Evolutionary conservation across 768 basidiomycete genomes (phyloP).

Genomic region (Paxillus rubicundulus): DNA sequence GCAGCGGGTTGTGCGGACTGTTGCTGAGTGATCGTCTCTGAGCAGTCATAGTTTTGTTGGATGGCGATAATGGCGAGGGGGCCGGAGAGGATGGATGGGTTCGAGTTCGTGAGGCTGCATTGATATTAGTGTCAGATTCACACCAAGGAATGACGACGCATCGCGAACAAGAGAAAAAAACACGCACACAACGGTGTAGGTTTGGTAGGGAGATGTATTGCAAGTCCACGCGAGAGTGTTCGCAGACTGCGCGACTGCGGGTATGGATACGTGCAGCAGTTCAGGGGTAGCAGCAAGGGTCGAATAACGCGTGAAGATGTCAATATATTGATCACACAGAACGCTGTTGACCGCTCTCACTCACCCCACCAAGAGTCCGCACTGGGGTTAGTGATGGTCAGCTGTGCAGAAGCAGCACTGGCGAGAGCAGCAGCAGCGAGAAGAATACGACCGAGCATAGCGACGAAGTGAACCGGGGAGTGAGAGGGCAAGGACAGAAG

Average conservation of each 20-base stretch:
- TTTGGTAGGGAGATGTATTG: slow-evolving; percentile 32
- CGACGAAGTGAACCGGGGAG: not conserved
- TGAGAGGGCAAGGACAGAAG: slow-evolving; percentile 11
- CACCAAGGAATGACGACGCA: slow-evolving; percentile 2
- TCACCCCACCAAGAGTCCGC: slow-evolving; percentile 59
- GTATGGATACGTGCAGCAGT: too few relatives aligned
- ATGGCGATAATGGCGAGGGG: slow-evolving; percentile 45
- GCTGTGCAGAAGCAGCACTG: slow-evolving; percentile 39
- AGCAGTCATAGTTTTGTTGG: slow-evolving; percentile 59
- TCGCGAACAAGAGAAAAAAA: not conserved
- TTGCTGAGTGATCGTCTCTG: slow-evolving; percentile 47
- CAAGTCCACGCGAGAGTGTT: slow-evolving; percentile 66
- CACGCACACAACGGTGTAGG: slow-evolving; percentile 56
- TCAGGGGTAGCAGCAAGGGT: not conserved
- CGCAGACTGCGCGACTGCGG: slow-evolving; percentile 50
- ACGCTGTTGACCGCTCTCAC: slow-evolving; percentile 18
- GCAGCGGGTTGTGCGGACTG: slow-evolving; percentile 42
- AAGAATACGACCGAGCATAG: slow-evolving; percentile 36
- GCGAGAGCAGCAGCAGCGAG: slow-evolving; percentile 39
- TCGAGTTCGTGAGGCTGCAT: slow-evolving; percentile 44
- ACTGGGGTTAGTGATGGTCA: slow-evolving; percentile 46
- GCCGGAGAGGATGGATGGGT: slow-evolving; percentile 37
- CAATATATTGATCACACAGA: not conserved
- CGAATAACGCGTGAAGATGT: not conserved
- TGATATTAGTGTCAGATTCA: slow-evolving; percentile 9